Percentiles rank a stretch among this genome's conserved stretches.
These are phyloP conservation scores for Gentiana macrophylla DNA, from an alignment of 257 asterid species.

Conservation along the genomic window DNA sequence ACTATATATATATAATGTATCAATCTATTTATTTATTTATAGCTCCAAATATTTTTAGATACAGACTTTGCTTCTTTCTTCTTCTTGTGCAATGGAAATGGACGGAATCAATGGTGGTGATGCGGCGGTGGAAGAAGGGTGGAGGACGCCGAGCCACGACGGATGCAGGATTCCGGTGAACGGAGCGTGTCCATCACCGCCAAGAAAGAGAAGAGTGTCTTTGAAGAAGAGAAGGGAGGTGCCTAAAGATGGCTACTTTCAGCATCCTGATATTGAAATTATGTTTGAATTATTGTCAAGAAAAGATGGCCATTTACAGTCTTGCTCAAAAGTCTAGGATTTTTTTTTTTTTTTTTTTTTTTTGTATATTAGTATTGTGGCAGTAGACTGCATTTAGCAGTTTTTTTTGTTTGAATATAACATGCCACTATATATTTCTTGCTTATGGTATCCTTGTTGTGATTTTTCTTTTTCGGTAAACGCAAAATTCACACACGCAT, in stretches of 20 bases:
- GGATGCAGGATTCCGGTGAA: background rate
- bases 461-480: too few relatives aligned
- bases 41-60: too few relatives aligned
- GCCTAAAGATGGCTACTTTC: background rate
- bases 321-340: background rate
- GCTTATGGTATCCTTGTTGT: too few relatives aligned
- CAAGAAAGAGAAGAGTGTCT: background rate
- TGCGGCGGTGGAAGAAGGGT: conserved; percentile 2
- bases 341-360: too few relatives aligned
- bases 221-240: background rate
- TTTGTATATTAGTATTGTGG: background rate
- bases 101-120: background rate
- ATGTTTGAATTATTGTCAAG: background rate
- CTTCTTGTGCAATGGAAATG: background rate
- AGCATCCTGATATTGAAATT: background rate
- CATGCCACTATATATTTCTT: too few relatives aligned
- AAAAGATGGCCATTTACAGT: background rate
- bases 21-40: too few relatives aligned
- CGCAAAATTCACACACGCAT: too few relatives aligned
- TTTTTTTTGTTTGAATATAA: too few relatives aligned
- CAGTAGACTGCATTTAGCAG: background rate
- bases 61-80: background rate
- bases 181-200: background rate
- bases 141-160: background rate
- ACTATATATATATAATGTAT: too few relatives aligned